Evolutionary conservation across 2,329 filamentous ascomycete species (phyloP).

Genomic region (Epicoccum sorghinum): DNA sequence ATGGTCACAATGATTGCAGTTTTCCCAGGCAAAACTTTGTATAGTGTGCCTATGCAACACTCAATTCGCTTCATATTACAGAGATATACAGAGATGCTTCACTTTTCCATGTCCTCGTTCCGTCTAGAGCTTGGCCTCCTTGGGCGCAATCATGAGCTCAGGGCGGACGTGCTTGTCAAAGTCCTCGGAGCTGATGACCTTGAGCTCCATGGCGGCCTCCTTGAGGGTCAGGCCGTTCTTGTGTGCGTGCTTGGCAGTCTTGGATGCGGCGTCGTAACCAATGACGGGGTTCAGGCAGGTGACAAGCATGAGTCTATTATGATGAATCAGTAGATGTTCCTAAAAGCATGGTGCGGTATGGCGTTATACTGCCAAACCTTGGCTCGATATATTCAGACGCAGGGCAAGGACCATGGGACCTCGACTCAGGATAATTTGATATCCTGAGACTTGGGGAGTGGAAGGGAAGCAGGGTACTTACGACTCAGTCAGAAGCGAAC

Average conservation of each 20-base stretch:
- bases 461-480: constrained; percentile 54
- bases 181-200: constrained; percentile 85
- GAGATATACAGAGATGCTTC: too few species aligned
- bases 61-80: constrained; percentile 9
- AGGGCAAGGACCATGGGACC: too few species aligned
- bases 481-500: constrained; percentile 91
- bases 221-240: constrained; percentile 97
- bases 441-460: neutral
- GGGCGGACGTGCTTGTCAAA: constrained; percentile 90
- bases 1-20: too few species aligned
- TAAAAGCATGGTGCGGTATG: too few species aligned
- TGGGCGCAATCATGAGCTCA: constrained; percentile 92
- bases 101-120: neutral
- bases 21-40: neutral
- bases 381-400: too few species aligned
- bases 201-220: constrained; percentile 89
- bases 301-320: constrained; percentile 86
- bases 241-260: constrained; percentile 75
- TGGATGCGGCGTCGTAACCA: constrained; percentile 43
- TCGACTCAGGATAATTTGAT: too few species aligned
- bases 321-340: constrained; percentile 11
- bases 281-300: constrained; percentile 66
- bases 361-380: too few species aligned
- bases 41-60: neutral
- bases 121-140: constrained; percentile 50